Evolutionary conservation across 441 rosid genomes (phyloP), one percentile per base, ranked within the genome.

Genomic region (Populus trichocarpa): DNA sequence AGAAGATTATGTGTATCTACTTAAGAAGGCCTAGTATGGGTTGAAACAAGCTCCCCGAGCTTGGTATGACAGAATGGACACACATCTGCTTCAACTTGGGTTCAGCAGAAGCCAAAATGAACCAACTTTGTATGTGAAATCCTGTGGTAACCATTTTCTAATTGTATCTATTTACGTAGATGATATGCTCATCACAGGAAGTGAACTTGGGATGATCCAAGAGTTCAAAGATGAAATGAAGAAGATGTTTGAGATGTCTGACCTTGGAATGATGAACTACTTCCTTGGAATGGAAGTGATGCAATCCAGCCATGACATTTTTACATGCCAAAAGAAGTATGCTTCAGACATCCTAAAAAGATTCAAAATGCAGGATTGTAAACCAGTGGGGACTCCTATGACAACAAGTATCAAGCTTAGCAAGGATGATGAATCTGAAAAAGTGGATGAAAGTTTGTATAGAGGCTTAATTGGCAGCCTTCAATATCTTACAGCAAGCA

Each of bases 21-120:
- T 79, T 0, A 53, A 57, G 28, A 68, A 76, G 12, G 66, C 70
- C 4, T 46, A 67, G 3, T 76, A 76, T 72, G 71, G 7, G 35
- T 33, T 33, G 25, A 25, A 25, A 25, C 25, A 25, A 25, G 25
- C 25, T 25, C 25, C 25, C 25, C 25, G 25, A 25, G 25, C 25
- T 25, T 25, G 25, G 25, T 25, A 25, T 25, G 25, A 25, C 25
- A 25, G 25, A 25, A 25, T 25, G 25, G 25, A 25, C 25, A 25
- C 25, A 25, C 25, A 25, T 25, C 25, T 25, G 25, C 25, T 25
- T 25, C 25, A 25, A 25, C 25, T 25, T 25, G 25, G 25, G 25
- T 25, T 25, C 25, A 25, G 25, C 25, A 25, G 25, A 25, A 25
- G 25, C 25, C 25, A 25, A 25, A 25, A 25, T 25, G 25, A 25